Evolutionary conservation across 163 green algal genomes (phyloP).

Genomic region (Scenedesmus sp.): DNA sequence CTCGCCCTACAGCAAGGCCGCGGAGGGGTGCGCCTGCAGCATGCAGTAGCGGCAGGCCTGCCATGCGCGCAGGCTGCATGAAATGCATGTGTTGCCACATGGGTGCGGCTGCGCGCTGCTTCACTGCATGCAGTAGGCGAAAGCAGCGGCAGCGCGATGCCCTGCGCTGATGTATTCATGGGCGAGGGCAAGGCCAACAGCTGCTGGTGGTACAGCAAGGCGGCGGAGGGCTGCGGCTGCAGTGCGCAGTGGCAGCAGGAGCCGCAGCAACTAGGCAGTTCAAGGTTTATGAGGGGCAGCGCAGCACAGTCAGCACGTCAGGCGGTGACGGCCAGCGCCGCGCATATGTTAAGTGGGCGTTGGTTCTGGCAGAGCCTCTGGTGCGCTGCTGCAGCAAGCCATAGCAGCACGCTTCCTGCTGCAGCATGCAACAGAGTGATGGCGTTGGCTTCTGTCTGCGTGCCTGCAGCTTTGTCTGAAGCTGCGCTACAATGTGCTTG

Average conservation of each 20-base stretch:
- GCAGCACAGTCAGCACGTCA: neutral
- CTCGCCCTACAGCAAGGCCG: conserved; percentile 57
- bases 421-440: neutral
- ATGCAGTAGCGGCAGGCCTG: conserved; percentile 16
- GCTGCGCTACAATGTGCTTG: neutral
- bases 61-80: neutral
- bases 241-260: neutral
- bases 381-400: neutral
- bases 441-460: neutral
- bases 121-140: neutral
- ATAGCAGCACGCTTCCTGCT: neutral
- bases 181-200: neutral
- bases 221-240: neutral
- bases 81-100: too few relatives aligned
- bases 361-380: neutral
- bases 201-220: too few relatives aligned
- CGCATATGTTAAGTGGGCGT: neutral
- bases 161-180: too few relatives aligned
- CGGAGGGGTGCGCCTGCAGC: conserved; percentile 46
- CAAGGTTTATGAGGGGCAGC: neutral
- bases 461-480: neutral
- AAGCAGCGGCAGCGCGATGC: neutral
- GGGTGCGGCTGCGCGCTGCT: neutral
- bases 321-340: too few relatives aligned
- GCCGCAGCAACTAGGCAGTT: neutral